Evolutionary conservation across 1,284 basidiomycete species (phyloP).

Genomic region (Dichomitus squalens): DNA sequence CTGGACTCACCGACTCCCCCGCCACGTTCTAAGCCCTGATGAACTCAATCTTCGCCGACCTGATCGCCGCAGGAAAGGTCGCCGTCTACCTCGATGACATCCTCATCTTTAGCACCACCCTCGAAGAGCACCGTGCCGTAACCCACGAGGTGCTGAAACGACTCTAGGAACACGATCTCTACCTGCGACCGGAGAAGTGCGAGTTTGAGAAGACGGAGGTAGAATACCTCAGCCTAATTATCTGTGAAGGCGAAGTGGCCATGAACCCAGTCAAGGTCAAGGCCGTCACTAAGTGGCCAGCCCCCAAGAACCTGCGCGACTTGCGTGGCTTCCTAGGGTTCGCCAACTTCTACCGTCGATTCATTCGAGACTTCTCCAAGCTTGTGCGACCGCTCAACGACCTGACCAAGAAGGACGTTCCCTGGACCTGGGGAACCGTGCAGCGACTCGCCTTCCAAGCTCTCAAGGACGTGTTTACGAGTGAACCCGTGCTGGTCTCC

Average conservation of each 20-base stretch:
- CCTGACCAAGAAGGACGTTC: constrained; percentile 31
- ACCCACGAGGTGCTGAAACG: background rate
- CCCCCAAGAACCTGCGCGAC: constrained; percentile 30
- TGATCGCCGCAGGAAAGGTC: constrained; percentile 19
- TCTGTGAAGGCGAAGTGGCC: constrained; percentile 27
- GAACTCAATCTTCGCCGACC: constrained; percentile 25
- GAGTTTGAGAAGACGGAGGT: constrained; percentile 32
- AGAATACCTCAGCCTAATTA: constrained; percentile 42
- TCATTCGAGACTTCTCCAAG: constrained; percentile 39
- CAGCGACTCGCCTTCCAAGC: too few species aligned
- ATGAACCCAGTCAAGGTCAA: constrained; percentile 44
- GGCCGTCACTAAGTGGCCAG: constrained; percentile 39
- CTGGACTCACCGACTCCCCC: constrained; percentile 36
- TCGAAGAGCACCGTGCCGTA: background rate
- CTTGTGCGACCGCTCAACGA: background rate
- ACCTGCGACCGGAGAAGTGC: background rate
- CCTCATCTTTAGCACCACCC: constrained; percentile 21
- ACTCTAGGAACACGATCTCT: background rate
- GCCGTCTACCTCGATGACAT: constrained; percentile 31
- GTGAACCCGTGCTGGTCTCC: too few species aligned
- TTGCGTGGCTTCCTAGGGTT: constrained; percentile 44
- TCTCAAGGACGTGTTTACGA: too few species aligned
- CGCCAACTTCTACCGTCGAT: constrained; percentile 44
- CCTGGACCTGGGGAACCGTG: background rate
- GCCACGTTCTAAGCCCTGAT: constrained; percentile 31